Base-by-base conservation (phyloP, 2,329 filamentous ascomycete species). In the Calonectria pteridis region DNA sequence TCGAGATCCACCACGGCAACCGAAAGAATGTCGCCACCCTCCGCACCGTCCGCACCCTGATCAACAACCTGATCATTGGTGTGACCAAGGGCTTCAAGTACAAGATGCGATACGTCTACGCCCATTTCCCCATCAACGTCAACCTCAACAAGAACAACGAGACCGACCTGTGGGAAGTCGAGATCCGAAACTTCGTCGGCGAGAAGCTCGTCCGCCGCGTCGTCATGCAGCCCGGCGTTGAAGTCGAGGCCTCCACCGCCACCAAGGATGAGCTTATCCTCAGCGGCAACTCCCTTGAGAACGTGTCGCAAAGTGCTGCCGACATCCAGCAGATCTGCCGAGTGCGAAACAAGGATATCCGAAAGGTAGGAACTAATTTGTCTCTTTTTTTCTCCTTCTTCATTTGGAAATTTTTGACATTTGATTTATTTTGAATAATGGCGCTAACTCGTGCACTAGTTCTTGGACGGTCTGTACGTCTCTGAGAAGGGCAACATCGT, bases 101-200 rank as follows among this genome's bases (percentile, higher is more conserved):
- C 94, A 99, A 99, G 95, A 98, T 99, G 96, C 95, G 97, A 85
- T 99, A 99, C 91, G 97, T 99, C 89, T 99, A 99, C 88, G 97
- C 97, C 87, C 97, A 99, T 94, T 99, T 99, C 87, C 97, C 97
- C 89, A 99, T 99, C 95, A 99, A 99, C 93, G 96, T 99, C 91
- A 98, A 98, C 92, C 89, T 99, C 82, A 95, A 98, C 84, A 96
- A 98, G 94, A 96, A 96, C 92, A 87, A 88, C 85, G 97, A 98
- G 90, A 97, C 95, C 78, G 96, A 93, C 82, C 89, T 93, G 83
- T 94, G 85, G 86, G 94, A 98, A 89, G 94, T 99, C 85, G 97
- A 99, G 93, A 98, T 99, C 91, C 94, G 97, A 88, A 98, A 98
- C 93, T 98, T 98, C 91, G 93, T 98, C 85, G 96, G 97, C 87